Evolutionary conservation across 2,329 filamentous ascomycete genomes (phyloP).

Genomic region (Biscogniauxia mediterranea): DNA sequence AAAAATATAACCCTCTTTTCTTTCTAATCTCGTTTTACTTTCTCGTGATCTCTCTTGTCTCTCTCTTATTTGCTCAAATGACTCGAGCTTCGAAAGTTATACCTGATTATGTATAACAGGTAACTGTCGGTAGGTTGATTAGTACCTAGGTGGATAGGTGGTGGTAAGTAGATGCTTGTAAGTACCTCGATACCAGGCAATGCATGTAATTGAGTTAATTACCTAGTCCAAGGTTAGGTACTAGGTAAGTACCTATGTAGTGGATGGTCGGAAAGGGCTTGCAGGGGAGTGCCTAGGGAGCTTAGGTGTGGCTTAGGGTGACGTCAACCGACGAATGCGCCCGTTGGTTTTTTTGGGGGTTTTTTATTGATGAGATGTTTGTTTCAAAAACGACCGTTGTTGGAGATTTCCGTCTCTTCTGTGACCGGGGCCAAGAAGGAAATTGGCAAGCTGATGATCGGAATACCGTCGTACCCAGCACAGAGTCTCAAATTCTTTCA

Average conservation of each 20-base stretch:
- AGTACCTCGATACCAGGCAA: not conserved
- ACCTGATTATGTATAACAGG: not conserved
- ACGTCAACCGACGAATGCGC: slow-evolving; percentile 17
- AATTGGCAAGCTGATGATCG: slow-evolving; percentile 8
- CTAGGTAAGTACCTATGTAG: not conserved
- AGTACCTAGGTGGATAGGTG: too few species aligned
- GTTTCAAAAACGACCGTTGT: slow-evolving; percentile 14
- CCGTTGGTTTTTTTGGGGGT: slow-evolving; percentile 6
- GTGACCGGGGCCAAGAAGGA: slow-evolving; percentile 4
- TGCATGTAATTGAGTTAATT: too few species aligned
- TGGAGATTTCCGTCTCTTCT: slow-evolving; percentile 11
- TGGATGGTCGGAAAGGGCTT: not conserved
- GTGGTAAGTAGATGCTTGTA: not conserved
- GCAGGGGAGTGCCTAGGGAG: not conserved
- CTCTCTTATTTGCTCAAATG: not conserved
- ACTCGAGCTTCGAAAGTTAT: not conserved
- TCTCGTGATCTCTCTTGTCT: not conserved
- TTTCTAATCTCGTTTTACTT: not conserved
- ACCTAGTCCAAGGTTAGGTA: too few species aligned
- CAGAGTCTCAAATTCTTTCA: not conserved
- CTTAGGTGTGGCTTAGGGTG: slow-evolving; percentile 5
- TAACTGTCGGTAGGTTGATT: too few species aligned
- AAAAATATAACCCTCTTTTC: not conserved
- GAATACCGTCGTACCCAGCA: not conserved
- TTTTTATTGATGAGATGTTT: slow-evolving; percentile 15